phyloP scores from a whole-genome alignment of 768 basidiomycete genomes.

The Pilatotrama ljubarskyi region DNA sequence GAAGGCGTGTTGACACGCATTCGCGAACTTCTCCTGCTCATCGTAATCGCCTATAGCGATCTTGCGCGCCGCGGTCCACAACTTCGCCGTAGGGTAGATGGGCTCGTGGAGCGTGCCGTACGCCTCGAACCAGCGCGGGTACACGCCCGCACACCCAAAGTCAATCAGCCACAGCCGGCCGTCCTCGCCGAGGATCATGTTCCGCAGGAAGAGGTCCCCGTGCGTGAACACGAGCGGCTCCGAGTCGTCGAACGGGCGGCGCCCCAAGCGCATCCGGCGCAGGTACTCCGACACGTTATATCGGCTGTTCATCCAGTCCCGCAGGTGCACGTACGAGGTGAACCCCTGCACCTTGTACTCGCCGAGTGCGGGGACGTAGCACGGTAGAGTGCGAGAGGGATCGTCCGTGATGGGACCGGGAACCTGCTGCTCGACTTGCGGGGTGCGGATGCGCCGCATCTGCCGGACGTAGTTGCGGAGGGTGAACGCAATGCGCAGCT shows the following conservation, averaged over 20 bases:
- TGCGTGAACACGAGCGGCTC: slow-evolving; percentile 25
- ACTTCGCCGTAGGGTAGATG: neutral
- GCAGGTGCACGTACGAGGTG: neutral
- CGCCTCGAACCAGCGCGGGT: slow-evolving; percentile 22
- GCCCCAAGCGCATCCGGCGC: neutral
- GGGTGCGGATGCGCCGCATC: slow-evolving; percentile 18
- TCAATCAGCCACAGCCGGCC: slow-evolving; percentile 25
- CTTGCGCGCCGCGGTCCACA: slow-evolving; percentile 1
- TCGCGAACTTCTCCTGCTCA: neutral
- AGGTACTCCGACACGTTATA: neutral
- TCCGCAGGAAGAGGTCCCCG: slow-evolving; percentile 20
- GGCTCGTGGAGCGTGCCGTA: neutral
- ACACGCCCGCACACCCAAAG: slow-evolving; percentile 22
- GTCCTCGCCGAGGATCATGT: slow-evolving; percentile 21
- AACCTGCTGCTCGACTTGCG: slow-evolving; percentile 1
- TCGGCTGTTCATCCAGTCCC: slow-evolving; percentile 3
- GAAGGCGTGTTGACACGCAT: neutral
- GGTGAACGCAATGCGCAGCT: slow-evolving; percentile 15
- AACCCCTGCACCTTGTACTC: slow-evolving; percentile 12
- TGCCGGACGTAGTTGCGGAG: slow-evolving; percentile 21
- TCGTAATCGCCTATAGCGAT: slow-evolving; percentile 8
- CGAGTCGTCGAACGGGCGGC: slow-evolving; percentile 12
- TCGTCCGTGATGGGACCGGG: slow-evolving; percentile 13
- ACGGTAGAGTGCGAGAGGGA: neutral
- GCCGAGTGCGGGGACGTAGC: neutral